A percentile compares a stretch with the other conserved stretches of the same genome.
Conservation (phyloP, 148 eudicot species). For the Dianthus caryophyllus region DNA sequence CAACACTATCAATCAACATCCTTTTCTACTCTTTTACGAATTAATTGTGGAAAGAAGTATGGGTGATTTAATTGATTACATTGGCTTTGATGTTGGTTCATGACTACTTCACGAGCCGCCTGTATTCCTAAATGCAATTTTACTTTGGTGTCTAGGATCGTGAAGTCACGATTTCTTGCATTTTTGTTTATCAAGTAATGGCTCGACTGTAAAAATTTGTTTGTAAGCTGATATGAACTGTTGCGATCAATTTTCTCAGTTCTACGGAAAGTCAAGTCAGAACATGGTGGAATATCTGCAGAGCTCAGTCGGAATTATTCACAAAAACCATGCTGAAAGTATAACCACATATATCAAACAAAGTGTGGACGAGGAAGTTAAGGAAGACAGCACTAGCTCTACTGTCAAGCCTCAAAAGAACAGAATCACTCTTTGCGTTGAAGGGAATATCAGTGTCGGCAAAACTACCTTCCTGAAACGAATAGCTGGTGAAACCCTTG, state of each 20-base stretch:
- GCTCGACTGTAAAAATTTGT: neutral
- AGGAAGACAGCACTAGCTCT: slow-evolving; percentile 47
- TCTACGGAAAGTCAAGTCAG: slow-evolving; percentile 62
- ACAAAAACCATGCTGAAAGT: slow-evolving; percentile 90
- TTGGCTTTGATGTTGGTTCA: neutral
- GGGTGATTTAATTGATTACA: neutral
- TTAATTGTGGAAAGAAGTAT: neutral
- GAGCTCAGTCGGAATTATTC: slow-evolving; percentile 85
- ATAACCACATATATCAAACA: slow-evolving; percentile 75
- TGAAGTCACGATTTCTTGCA: neutral
- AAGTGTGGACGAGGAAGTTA: slow-evolving; percentile 76
- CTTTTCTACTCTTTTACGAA: neutral
- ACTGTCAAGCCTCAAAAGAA: slow-evolving; percentile 43
- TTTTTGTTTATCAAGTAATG: neutral
- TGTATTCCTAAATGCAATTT: neutral
- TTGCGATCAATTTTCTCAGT: slow-evolving; percentile 40
- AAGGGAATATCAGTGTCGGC: slow-evolving; percentile 98
- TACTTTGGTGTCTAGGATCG: no score
- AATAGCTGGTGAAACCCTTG: slow-evolving; percentile 93
- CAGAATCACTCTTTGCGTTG: slow-evolving; percentile 85
- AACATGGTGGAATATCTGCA: slow-evolving; percentile 85
- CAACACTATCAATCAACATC: no score
- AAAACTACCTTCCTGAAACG: slow-evolving; percentile 86
- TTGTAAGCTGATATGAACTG: neutral
- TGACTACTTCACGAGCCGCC: neutral